Evolutionary conservation across 495 filamentous ascomycete genomes (phyloP), one percentile per base, ranked within the genome.

Genomic region (Xanthoparmelia taractica): DNA sequence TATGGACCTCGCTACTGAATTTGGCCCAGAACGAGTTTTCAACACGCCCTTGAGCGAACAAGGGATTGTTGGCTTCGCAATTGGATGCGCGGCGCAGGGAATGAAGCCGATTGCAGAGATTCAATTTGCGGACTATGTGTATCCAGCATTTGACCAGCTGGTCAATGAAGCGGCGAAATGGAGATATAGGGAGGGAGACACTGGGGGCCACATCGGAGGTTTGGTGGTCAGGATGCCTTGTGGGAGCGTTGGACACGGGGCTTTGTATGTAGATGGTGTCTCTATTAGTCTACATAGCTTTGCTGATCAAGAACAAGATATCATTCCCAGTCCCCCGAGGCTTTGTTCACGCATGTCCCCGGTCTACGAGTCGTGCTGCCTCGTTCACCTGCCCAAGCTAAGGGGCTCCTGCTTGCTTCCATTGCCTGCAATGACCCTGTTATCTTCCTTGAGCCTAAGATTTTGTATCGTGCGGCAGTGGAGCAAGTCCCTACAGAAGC

Each of bases 111-210:
- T 98, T 23, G 93, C 95, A 2, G 94, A 98, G 76, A 94, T 98
- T 59, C 94, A 98, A 75, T 98, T 98, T 70, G 95, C 94, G 41
- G 94, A 98, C 75, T 98, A 98, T 73, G 86, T 98, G 48, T 97
- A 87, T 74, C 94, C 94, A 4, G 92, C 94, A 1, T 97, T 97
- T 67, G 94, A 98, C 71, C 94, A 98, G 81, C 80, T 98, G 45
- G 92, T 97, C 65, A 97, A 97, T 71, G 94, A 98, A 74, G 92
- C 92, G 4, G 91, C 91, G 57, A 98, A 97, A 77, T 89, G 90
- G 66, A 78, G 94, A 60, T 98, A 93, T 74, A 81, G 93, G 58
- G 89, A 93, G 71, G 93, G 92, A 0, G 75, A 71, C 4, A 88
- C 86, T 15, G 86, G 82, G 1, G 80, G 82, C 12, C 82, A 87